These are phyloP conservation scores for Echeveria elegans DNA, from an alignment of 164 flowering plant genomes.

Conservation along the genomic window DNA sequence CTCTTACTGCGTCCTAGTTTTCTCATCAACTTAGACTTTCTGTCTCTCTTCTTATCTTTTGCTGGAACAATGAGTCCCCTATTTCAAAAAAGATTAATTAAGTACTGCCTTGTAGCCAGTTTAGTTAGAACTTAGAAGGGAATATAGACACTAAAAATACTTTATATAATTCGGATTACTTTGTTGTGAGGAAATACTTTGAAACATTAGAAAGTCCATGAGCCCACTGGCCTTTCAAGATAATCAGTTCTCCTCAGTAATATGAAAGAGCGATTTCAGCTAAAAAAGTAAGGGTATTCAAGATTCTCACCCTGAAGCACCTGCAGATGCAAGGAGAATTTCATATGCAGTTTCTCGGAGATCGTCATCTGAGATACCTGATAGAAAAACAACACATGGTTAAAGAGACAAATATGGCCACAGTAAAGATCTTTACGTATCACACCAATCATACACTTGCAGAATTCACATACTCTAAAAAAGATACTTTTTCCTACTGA, in stretches of 20 bases:
- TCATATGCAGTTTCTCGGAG: constrained; percentile 97
- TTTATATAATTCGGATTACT: not conserved
- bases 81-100: not conserved
- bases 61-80: constrained; percentile 91
- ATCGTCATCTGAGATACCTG: constrained; percentile 88
- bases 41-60: constrained; percentile 88
- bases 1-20: constrained; percentile 89
- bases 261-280: not conserved
- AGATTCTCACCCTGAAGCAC: constrained; percentile 72
- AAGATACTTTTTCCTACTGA: not conserved
- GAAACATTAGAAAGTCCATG: not conserved
- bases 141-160: not conserved
- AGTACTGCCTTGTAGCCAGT: not conserved
- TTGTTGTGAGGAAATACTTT: not conserved
- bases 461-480: not conserved
- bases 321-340: constrained; percentile 87
- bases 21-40: constrained; percentile 63
- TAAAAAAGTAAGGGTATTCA: not conserved
- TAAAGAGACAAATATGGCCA: constrained; percentile 4
- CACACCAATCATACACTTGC: not conserved
- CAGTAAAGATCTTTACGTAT: not conserved
- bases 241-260: not conserved
- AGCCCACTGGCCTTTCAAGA: not conserved
- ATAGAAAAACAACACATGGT: constrained; percentile 11
- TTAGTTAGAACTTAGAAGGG: not conserved